Base-by-base conservation (phyloP, 2,329 filamentous ascomycete genomes). In the Bipolaris zeicola region DNA sequence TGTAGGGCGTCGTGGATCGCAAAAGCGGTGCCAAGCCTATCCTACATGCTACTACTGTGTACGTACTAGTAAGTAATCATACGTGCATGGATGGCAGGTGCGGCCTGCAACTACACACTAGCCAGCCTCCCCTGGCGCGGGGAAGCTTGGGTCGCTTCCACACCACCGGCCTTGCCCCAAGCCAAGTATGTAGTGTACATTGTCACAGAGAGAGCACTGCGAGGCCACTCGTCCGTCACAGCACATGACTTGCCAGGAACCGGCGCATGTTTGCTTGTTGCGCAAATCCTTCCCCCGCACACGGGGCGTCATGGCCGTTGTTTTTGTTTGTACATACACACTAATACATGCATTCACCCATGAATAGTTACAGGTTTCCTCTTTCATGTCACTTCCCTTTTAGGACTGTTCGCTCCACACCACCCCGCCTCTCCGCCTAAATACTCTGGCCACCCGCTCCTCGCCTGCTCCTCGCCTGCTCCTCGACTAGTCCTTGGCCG, bases 21-120 rank as follows among this genome's bases (percentile, higher is more conserved):
- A 56, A 51, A 57, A 62, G 36, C 26, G 20, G 34, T 50, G 55
- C 55, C 55, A 58, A 55, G 55, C 46, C 31, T 41, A 34, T 10
- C 38, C 31, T 11, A 37, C 20, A 33, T 3, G 14, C 14, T 7
- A 24, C 20, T 6, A 42, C 20, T 22, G 16, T 22, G 22, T 7
- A 7, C 13, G 13, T 14, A 13, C 39, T 22, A 26, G 22, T 14
- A 31, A 13, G 28, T 31, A 11, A 31, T 16, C 16, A 16, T 13
- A 31, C 10, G 28, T 31, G 28, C 28, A 31, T 28, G 26, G 26
- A 3, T 28, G 26, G 26, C 10, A 3, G 26, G 26, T 28, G 26
- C 26, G 26, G 3, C 24, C 24, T 26, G 24, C 24, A 26, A 26
- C 24, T 26, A 5, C 22, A 24, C 6, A 7, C 26, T 8, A 10